phyloP scores from a whole-genome alignment of 495 filamentous ascomycete genomes.

The Pseudomonodictys pantanalensis region DNA sequence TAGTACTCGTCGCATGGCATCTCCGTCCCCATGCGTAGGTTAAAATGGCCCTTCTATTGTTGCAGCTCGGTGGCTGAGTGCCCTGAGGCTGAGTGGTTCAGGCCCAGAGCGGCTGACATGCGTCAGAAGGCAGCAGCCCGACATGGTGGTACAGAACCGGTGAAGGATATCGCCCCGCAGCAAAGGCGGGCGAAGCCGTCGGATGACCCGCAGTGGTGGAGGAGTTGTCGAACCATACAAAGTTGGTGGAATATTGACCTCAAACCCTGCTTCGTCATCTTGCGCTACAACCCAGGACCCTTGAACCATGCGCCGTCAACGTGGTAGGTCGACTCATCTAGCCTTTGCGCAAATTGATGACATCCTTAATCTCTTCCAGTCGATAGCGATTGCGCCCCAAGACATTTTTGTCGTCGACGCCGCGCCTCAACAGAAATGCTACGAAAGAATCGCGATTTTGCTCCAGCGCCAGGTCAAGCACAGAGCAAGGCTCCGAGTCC shows the following conservation, averaged over 20 bases:
- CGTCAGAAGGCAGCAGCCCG: not conserved
- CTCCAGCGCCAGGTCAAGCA: slow-evolving; percentile 5
- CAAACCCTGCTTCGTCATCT: not conserved
- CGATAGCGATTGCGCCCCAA: slow-evolving; percentile 1
- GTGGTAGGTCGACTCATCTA: too few species aligned
- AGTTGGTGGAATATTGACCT: not conserved
- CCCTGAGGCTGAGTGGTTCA: too few species aligned
- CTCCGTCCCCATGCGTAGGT: too few species aligned
- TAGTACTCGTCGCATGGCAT: too few species aligned
- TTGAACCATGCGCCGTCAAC: too few species aligned
- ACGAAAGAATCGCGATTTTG: slow-evolving; percentile 4
- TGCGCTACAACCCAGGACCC: too few species aligned
- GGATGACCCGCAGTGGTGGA: not conserved
- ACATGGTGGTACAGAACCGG: not conserved
- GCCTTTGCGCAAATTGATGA: not conserved
- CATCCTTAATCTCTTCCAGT: slow-evolving; percentile 10
- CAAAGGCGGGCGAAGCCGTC: not conserved
- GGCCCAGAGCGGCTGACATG: not conserved
- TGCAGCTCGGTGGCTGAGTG: too few species aligned
- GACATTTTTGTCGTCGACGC: slow-evolving; percentile 1
- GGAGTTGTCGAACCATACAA: not conserved
- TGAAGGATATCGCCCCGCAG: not conserved
- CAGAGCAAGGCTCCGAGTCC: slow-evolving; percentile 5
- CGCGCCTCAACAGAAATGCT: not conserved
- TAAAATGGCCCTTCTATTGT: too few species aligned